These are phyloP conservation scores for Phoma sp. DNA, from an alignment of 2,329 filamentous ascomycete species.

Conservation along the genomic window DNA sequence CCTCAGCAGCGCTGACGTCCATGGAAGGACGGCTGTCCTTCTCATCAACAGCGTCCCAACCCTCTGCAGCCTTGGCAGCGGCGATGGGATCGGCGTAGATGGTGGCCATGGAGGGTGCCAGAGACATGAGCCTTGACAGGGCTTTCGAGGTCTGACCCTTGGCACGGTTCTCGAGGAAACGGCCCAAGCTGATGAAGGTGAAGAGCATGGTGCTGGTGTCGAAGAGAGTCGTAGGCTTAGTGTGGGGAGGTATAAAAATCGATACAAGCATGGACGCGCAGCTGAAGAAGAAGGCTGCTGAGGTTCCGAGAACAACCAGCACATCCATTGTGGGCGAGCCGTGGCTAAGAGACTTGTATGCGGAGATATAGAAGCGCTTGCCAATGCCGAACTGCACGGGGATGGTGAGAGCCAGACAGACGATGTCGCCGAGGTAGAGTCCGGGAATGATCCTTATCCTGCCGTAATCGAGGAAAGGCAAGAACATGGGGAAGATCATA, in stretches of 20 bases:
- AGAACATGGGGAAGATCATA: constrained; percentile 91
- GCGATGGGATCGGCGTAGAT: constrained; percentile 96
- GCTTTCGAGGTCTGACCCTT: constrained; percentile 97
- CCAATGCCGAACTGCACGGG: constrained; percentile 97
- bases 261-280: constrained; percentile 85
- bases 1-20: constrained; percentile 71
- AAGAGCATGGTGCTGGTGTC: constrained; percentile 99
- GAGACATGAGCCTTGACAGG: constrained; percentile 89
- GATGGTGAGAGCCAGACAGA: constrained; percentile 83
- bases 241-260: constrained; percentile 74
- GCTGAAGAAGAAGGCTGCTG: constrained; percentile 96
- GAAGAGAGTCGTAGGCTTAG: constrained; percentile 85
- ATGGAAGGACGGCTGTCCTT: constrained; percentile 53
- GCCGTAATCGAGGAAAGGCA: constrained; percentile 79
- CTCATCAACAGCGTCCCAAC: constrained; percentile 64
- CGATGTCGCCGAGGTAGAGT: constrained; percentile 84
- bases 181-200: constrained; percentile 89
- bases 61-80: constrained; percentile 85
- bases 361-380: constrained; percentile 88
- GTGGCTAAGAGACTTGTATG: constrained; percentile 92
- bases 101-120: constrained; percentile 94
- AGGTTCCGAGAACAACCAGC: constrained; percentile 89
- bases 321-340: constrained; percentile 97
- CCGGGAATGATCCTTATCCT: constrained; percentile 70
- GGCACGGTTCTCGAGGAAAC: constrained; percentile 90